phyloP scores from a whole-genome alignment of 2,329 filamentous ascomycete genomes.

The Xylaria sp. region DNA sequence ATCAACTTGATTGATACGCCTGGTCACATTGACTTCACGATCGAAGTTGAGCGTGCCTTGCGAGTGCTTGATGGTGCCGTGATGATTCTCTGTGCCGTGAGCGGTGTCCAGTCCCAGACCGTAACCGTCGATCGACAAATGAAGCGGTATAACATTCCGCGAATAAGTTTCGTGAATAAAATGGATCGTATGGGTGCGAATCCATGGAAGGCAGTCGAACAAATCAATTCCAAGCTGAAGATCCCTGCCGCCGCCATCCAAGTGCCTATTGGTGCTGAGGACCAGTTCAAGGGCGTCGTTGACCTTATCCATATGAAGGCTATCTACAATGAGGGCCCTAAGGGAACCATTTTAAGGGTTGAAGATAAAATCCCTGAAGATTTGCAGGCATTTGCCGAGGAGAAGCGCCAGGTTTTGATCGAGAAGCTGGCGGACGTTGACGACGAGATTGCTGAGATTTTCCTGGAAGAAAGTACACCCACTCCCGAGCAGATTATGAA shows the following conservation, averaged over 20 bases:
- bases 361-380: constrained; percentile 86
- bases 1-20: constrained; percentile 99
- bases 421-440: constrained; percentile 97
- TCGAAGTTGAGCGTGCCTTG: constrained; percentile 95
- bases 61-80: constrained; percentile 95
- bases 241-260: constrained; percentile 93
- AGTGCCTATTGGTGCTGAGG: constrained; percentile 91
- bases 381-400: constrained; percentile 76
- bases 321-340: constrained; percentile 88
- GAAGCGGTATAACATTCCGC: constrained; percentile 96
- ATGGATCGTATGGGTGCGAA: constrained; percentile 99
- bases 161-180: constrained; percentile 98
- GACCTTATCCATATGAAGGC: constrained; percentile 93
- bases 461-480: constrained; percentile 86
- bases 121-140: constrained; percentile 99
- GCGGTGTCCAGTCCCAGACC: constrained; percentile 96
- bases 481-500: constrained; percentile 86
- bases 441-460: constrained; percentile 96
- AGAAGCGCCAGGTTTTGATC: constrained; percentile 86
- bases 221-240: constrained; percentile 96
- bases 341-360: constrained; percentile 79
- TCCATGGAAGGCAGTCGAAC: constrained; percentile 95
- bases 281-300: constrained; percentile 90
- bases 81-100: constrained; percentile 98
- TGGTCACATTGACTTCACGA: constrained; percentile 98